A percentile compares a stretch with the other conserved stretches of the same genome.
These are phyloP conservation scores for Garcia nutans DNA, from an alignment of 345 rosid genomes.

Conservation along the genomic window DNA sequence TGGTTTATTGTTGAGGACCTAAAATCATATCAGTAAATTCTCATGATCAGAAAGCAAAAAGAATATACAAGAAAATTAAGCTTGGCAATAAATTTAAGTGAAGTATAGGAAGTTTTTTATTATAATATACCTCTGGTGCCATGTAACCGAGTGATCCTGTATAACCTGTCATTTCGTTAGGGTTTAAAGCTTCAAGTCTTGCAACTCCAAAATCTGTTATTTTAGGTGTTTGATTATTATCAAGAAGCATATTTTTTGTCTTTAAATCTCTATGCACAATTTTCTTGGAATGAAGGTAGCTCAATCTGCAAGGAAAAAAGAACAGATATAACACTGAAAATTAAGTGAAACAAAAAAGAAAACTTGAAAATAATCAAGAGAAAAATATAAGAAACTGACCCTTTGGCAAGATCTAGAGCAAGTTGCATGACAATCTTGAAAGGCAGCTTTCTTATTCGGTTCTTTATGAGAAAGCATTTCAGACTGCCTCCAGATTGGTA, in stretches of 20 bases:
- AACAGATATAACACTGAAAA: too few relatives aligned
- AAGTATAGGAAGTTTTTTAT: too few relatives aligned
- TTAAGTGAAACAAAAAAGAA: background rate
- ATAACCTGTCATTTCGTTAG: conserved; percentile 14
- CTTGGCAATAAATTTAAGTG: too few relatives aligned
- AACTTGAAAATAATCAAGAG: background rate
- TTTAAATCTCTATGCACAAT: conserved; percentile 28
- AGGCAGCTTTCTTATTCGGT: conserved; percentile 15
- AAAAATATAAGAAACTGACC: conserved; percentile 1
- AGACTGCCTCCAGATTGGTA: conserved; percentile 15
- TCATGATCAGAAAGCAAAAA: too few relatives aligned
- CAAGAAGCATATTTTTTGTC: conserved; percentile 29
- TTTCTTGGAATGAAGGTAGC: conserved; percentile 31
- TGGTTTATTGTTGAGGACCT: conserved; percentile 2
- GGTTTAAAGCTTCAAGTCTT: conserved; percentile 7
- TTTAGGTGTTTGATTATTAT: conserved; percentile 11
- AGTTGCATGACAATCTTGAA: conserved; percentile 19
- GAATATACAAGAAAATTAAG: too few relatives aligned
- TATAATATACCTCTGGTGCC: conserved; percentile 10
- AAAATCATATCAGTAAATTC: too few relatives aligned
- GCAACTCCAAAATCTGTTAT: conserved; percentile 26
- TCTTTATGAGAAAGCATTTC: conserved; percentile 14
- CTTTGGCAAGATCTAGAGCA: conserved; percentile 23
- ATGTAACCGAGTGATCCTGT: conserved; percentile 24
- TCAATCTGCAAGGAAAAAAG: conserved; percentile 10